A percentile compares a stretch with the other conserved stretches of the same genome.
Conservation (phyloP, 495 filamentous ascomycete genomes). For the Tuber brumale region DNA sequence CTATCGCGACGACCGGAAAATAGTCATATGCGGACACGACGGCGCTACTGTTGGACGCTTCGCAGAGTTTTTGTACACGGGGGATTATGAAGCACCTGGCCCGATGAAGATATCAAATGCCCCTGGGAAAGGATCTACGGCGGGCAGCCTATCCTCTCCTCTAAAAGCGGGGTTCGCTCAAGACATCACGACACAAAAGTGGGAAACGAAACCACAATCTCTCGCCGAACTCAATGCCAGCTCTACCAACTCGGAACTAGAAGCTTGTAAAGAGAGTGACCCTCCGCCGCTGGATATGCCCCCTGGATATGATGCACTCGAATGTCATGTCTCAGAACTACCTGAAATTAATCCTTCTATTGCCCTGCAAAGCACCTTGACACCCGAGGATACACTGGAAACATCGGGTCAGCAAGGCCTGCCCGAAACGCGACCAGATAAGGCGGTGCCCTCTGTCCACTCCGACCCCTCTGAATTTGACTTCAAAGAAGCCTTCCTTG, state of each 20-base stretch:
- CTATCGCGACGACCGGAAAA: not conserved
- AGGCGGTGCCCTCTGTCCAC: not conserved
- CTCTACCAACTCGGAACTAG: not conserved
- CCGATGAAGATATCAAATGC: not conserved
- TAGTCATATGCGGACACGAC: not conserved
- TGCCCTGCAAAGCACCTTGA: not conserved
- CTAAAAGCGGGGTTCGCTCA: not conserved
- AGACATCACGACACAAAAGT: not conserved
- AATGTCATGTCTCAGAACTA: not conserved
- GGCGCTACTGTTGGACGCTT: constrained; percentile 6
- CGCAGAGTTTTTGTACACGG: constrained; percentile 12
- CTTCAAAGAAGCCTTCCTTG: constrained; percentile 23
- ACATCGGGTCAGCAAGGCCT: not conserved
- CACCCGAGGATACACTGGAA: not conserved
- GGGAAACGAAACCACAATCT: not conserved
- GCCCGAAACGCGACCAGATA: not conserved
- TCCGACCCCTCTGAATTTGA: constrained; percentile 17
- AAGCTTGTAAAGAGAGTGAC: not conserved
- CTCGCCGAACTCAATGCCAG: not conserved
- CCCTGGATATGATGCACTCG: not conserved
- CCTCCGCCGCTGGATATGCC: not conserved
- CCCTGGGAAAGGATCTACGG: not conserved
- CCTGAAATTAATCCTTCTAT: not conserved
- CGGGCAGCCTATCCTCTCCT: not conserved
- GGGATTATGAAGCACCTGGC: constrained; percentile 8